Evolutionary conservation across 352 stramenopile species (phyloP).

Genomic region (Pythium dissimile): DNA sequence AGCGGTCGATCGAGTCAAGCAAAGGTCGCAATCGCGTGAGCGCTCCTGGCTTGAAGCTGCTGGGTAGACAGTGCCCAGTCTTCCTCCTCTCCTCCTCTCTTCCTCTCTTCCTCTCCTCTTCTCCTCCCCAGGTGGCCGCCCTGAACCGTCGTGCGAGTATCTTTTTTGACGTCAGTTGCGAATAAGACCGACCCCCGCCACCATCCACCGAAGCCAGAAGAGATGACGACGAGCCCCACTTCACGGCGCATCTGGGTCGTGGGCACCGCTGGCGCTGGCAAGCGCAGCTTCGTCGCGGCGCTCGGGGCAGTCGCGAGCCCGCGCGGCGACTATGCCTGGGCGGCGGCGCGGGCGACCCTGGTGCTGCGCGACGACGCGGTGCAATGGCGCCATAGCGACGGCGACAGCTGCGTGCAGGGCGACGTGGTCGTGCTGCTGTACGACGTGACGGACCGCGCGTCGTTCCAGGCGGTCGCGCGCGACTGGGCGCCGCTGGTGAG

Average conservation of each 20-base stretch:
- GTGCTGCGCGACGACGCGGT: not conserved
- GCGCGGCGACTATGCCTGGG: not conserved
- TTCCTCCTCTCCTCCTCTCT: too few species aligned
- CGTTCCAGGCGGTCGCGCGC: slow-evolving; percentile 66
- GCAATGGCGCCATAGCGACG: slow-evolving; percentile 1
- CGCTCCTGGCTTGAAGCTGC: too few species aligned
- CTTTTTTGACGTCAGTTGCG: not conserved
- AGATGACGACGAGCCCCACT: slow-evolving; percentile 9
- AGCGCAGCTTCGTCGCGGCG: slow-evolving; percentile 47
- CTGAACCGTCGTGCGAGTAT: too few species aligned
- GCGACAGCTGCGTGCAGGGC: slow-evolving; percentile 1
- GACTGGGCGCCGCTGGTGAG: slow-evolving; percentile 5
- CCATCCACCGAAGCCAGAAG: not conserved
- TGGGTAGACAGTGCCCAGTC: too few species aligned
- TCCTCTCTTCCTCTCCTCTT: not conserved
- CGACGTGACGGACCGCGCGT: slow-evolving; percentile 96
- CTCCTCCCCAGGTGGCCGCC: not conserved
- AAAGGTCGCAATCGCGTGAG: too few species aligned
- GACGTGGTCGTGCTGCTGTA: slow-evolving; percentile 80
- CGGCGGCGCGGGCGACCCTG: not conserved
- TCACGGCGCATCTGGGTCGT: slow-evolving; percentile 28
- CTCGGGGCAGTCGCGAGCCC: slow-evolving; percentile 21
- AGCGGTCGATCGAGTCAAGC: too few species aligned
- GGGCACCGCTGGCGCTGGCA: slow-evolving; percentile 37
- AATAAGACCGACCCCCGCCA: not conserved